Evolutionary conservation across 2,329 filamentous ascomycete species (phyloP), one percentile per base, ranked within the genome.

Genomic region (Talaromyces sp.): DNA sequence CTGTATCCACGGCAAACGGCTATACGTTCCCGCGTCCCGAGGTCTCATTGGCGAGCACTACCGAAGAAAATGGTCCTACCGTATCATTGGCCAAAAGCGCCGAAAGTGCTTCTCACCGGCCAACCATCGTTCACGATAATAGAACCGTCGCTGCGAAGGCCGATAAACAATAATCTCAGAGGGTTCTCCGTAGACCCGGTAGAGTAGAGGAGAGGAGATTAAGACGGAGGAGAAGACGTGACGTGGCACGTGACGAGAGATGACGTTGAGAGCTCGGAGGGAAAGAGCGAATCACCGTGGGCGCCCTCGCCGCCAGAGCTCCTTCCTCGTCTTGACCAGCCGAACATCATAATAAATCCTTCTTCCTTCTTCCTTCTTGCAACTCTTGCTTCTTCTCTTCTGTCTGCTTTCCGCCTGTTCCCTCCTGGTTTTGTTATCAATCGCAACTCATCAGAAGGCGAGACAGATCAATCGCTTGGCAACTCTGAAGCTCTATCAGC

Each of bases 181-280:
- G 10, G n/a, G 17, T 28, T 19, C 5, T 33, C n/a, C n/a, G n/a
- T n/a, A n/a, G n/a, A n/a, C n/a, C n/a, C n/a, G n/a, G n/a, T n/a
- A n/a, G n/a, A n/a, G n/a, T n/a, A n/a, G 31, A 13, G 8, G 15
- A 10, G n/a, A 46, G 11, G 22, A 9, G 15, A 13, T 19, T 25
- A n/a, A 19, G n/a, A 4, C 5, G 21, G 19, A 21, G 21, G 15
- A 21, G 8, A 21, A 19, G 19, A 6, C 45, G 43, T 54, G 52
- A 54, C 52, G 39, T 10, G 25, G 52, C 53, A 55, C 53, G 53
- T 55, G 53, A 55, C 13, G 15, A 25, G 40, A 15, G 15, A 55
- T 55, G 40, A 55, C 53, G 53, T 55, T 37, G 40, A 28, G 39
- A 1, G 40, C 53, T 55, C 53, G 53, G 53, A 46, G 53, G 17